Evolutionary conservation across 371 early-diverging fungal species (phyloP), one percentile per base, ranked within the genome.

Genomic region (Saksenaea vasiformis): DNA sequence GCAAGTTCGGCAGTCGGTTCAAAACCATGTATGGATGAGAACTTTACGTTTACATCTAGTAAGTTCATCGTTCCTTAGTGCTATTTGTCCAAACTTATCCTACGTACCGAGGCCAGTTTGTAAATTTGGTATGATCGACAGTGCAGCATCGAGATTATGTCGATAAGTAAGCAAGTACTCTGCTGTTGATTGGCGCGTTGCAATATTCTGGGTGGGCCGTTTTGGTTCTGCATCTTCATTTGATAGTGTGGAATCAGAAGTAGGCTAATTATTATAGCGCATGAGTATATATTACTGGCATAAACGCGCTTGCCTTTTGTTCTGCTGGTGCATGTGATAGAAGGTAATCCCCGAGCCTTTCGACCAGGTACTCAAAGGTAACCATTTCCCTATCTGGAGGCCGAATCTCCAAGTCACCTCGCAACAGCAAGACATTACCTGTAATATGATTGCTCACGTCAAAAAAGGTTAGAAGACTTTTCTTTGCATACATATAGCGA

Each of bases 41-140:
- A 96, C 38, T 75, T 79, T 27, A 95, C 82, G 71, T 96, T 96
- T 17, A 97, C 91, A 73, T 96, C 95, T 68, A 69, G 9, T 10
- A 11, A 60, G 41, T n/a, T n/a, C 14, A 17, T 38, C 51, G 13
- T 27, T 54, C 17, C 22, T 55, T 11, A 28, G 14, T 17, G 22
- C 11, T 17, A 24, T 19, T 8, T 15, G 47, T 38, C 5, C 9
- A 44, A n/a, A 1, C 27, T 28, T 43, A n/a, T 5, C 7, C 28
- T 38, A 55, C 56, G 1, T 65, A 85, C 86, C 72, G 31, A 76
- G 62, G 0, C 84, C 85, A 3, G 60, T 61, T 63, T 85, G 81
- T 5, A 90, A 72, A 5, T 79, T 76, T 8, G 88, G 88, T 51
- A 89, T 56, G n/a, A 86, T 71, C 19, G 73, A 59, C 15, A 86